Conservation (phyloP, 306 rosid species). For the Leucaena leucocephala region DNA sequence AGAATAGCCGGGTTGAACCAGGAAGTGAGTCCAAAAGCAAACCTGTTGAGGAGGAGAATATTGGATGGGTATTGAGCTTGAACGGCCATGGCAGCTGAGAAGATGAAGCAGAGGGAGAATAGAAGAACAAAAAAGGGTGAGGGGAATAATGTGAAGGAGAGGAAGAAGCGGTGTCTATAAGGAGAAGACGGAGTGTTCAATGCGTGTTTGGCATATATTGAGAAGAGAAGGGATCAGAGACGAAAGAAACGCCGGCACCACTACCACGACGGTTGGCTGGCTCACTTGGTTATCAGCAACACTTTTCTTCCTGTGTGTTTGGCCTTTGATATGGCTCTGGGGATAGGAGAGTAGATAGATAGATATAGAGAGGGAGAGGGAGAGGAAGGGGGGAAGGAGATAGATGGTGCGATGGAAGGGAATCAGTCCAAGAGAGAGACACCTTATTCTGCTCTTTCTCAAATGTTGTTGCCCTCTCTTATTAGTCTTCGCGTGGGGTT, state of each 20-base stretch:
- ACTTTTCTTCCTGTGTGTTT: conserved; percentile 28
- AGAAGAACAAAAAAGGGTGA: not conserved
- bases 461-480: conserved; percentile 15
- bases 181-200: conserved; percentile 68
- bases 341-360: not conserved
- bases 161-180: conserved; percentile 44
- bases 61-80: conserved; percentile 99
- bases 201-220: conserved; percentile 23
- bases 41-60: conserved; percentile 78
- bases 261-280: conserved; percentile 18
- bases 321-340: not conserved
- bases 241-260: conserved; percentile 20
- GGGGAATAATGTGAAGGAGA: conserved; percentile 39
- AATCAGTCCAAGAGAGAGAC: conserved; percentile 84
- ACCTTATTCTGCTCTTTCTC: conserved; percentile 53
- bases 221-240: conserved; percentile 32
- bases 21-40: conserved; percentile 4
- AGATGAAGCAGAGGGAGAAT: not conserved
- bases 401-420: conserved; percentile 80
- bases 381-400: conserved; percentile 37
- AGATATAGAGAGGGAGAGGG: not conserved
- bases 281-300: conserved; percentile 50
- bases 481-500: conserved; percentile 52
- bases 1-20: not conserved
- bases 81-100: conserved; percentile 68